Conservation (phyloP, 148 eudicot species). For the Polygonum maritimum region DNA sequence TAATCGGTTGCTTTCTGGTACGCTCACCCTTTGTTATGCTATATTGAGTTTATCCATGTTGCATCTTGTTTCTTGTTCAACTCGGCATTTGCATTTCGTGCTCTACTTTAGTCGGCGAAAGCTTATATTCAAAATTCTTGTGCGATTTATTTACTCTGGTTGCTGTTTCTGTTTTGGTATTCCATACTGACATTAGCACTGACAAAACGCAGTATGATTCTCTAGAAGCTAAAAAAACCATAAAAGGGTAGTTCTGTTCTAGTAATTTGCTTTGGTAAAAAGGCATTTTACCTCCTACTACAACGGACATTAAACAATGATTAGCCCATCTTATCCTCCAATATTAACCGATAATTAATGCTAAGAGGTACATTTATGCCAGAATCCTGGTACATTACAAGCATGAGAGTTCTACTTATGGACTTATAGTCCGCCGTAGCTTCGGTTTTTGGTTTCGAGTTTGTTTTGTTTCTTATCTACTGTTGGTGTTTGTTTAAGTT, state of each 20-base stretch:
- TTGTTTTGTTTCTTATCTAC: too few relatives aligned
- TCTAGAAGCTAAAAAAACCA: not conserved
- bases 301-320: too few relatives aligned
- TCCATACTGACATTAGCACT: not conserved
- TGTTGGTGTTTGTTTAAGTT: too few relatives aligned
- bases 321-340: too few relatives aligned
- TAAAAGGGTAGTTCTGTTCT: not conserved
- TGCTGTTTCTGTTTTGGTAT: not conserved
- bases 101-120: not conserved
- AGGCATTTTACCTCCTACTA: too few relatives aligned
- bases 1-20: not conserved
- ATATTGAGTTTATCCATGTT: not conserved
- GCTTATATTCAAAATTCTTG: not conserved
- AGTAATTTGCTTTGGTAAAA: not conserved
- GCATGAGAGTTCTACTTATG: too few relatives aligned
- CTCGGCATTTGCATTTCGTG: not conserved
- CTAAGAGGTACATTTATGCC: too few relatives aligned
- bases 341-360: too few relatives aligned
- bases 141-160: not conserved
- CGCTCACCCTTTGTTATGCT: not conserved
- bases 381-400: too few relatives aligned
- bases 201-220: not conserved
- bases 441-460: too few relatives aligned
- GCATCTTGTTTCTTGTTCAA: not conserved
- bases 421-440: too few relatives aligned